phyloP scores from a whole-genome alignment of 305 asterid genomes.

The Fraxinus angustifolia region DNA sequence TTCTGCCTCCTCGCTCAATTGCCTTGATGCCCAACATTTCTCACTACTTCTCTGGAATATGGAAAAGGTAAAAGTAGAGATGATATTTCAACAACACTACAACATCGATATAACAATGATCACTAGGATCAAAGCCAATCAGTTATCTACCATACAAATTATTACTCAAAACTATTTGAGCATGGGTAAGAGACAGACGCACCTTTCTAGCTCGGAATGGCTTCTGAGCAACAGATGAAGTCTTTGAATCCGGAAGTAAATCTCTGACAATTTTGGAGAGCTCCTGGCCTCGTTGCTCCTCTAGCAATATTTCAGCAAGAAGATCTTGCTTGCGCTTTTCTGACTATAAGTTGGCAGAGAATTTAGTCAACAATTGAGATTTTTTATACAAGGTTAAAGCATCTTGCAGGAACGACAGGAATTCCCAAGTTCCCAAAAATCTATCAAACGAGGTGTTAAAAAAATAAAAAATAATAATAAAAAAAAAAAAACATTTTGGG shows the following conservation, averaged over 20 bases:
- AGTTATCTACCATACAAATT: neutral
- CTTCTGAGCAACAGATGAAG: slow-evolving; percentile 41
- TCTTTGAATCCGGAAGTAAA: slow-evolving; percentile 38
- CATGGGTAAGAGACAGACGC: neutral
- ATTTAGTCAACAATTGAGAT: neutral
- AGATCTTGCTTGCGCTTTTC: slow-evolving; percentile 54
- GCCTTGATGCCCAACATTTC: slow-evolving; percentile 49
- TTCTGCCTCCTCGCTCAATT: slow-evolving; percentile 76
- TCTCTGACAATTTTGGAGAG: slow-evolving; percentile 41
- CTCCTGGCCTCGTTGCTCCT: slow-evolving; percentile 55
- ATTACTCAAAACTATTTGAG: neutral
- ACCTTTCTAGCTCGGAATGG: slow-evolving; percentile 62
- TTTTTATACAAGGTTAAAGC: neutral
- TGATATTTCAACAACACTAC: neutral
- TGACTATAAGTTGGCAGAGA: slow-evolving; percentile 34
- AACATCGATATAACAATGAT: neutral
- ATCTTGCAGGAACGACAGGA: neutral
- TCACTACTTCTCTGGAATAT: slow-evolving; percentile 70
- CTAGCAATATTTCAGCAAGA: slow-evolving; percentile 49
- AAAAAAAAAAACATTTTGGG: neutral
- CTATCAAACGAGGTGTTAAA: neutral
- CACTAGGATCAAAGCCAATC: neutral
- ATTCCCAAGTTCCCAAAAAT: neutral
- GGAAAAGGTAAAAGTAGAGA: slow-evolving; percentile 16
- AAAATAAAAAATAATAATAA: too few relatives aligned